phyloP scores from a whole-genome alignment of 371 early-diverging fungal genomes.

The Blakeslea trispora region DNA sequence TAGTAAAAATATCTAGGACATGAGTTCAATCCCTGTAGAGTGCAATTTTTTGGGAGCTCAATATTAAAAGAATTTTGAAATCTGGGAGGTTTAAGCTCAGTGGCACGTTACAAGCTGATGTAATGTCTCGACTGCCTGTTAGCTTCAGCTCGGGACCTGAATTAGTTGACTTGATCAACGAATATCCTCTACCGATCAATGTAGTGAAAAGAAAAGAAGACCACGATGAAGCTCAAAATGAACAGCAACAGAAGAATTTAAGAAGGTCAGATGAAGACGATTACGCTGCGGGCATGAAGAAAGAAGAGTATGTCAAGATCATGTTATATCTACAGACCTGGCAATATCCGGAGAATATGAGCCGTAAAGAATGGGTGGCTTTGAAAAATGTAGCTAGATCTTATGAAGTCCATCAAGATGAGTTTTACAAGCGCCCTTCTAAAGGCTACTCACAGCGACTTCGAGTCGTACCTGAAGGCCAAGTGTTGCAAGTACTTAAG shows the following conservation, averaged over 20 bases:
- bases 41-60: too few species aligned
- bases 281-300: too few species aligned
- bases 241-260: neutral
- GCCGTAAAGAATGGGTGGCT: too few species aligned
- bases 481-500: neutral
- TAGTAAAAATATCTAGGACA: too few species aligned
- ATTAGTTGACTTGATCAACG: neutral
- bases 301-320: neutral
- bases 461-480: neutral
- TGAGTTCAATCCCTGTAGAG: too few species aligned
- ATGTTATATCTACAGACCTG: neutral
- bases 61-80: too few species aligned
- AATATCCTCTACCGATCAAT: neutral
- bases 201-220: neutral
- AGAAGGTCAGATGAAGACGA: neutral
- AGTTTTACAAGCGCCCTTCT: neutral
- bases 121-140: neutral
- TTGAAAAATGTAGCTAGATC: neutral
- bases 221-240: conserved; percentile 1
- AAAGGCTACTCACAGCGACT: neutral
- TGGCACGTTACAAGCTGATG: too few species aligned
- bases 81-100: too few species aligned
- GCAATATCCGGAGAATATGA: neutral
- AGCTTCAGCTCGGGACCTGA: too few species aligned
- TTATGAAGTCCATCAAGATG: too few species aligned